Evolutionary conservation across 2,329 filamentous ascomycete genomes (phyloP).

Genomic region (Curvularia verruculosa): DNA sequence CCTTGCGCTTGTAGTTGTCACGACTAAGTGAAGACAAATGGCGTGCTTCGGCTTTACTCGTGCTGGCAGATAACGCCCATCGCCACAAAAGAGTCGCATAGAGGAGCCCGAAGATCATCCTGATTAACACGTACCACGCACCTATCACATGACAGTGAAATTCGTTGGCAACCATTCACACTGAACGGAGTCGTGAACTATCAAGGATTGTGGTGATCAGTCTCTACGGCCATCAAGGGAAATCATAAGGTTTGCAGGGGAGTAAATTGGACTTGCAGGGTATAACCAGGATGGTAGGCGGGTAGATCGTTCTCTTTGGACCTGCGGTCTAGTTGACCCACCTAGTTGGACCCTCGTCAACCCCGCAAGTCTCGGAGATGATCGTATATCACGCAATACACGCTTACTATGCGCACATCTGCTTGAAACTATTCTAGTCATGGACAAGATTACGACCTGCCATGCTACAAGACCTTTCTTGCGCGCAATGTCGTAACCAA

Average conservation of each 20-base stretch:
- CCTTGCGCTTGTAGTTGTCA: neutral
- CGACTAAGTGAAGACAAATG: neutral
- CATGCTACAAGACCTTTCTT: neutral
- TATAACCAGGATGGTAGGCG: neutral
- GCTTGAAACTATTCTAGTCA: neutral
- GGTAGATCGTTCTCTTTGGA: neutral
- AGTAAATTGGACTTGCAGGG: neutral
- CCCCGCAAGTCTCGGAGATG: neutral
- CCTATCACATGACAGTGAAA: neutral
- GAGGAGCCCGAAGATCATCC: no score
- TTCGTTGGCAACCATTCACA: neutral
- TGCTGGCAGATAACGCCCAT: neutral
- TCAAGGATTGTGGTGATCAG: neutral
- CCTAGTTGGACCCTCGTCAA: neutral
- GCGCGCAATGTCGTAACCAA: neutral
- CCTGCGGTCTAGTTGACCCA: neutral
- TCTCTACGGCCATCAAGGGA: neutral
- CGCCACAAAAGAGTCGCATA: neutral
- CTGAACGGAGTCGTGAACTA: neutral
- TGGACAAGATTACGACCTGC: no score
- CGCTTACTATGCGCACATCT: slow-evolving; percentile 7
- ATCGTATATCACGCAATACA: slow-evolving; percentile 9
- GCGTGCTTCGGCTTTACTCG: slow-evolving; percentile 6
- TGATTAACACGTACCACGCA: neutral
- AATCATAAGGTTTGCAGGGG: neutral